Conservation (phyloP, 176 grass and related monocot species). For the Phoenix roebelenii region DNA sequence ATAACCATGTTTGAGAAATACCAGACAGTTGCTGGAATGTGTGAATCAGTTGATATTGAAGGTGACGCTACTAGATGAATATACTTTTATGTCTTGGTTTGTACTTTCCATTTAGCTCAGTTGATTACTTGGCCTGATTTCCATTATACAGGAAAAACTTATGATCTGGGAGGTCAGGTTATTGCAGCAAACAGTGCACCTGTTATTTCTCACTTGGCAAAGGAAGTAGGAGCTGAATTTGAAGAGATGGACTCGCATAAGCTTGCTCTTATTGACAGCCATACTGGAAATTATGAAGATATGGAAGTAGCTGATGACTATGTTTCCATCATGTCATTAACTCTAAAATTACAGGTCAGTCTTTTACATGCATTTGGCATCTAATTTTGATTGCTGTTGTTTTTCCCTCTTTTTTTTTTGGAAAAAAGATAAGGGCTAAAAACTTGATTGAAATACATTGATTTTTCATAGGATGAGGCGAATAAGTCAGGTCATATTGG, state of each 20-base stretch:
- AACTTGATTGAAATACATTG: not conserved
- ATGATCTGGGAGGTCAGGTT: constrained; percentile 74
- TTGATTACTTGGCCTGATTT: not conserved
- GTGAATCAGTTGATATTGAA: constrained; percentile 54
- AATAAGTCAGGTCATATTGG: constrained; percentile 36
- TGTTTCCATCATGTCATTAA: constrained; percentile 57
- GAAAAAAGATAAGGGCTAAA: constrained; percentile 6
- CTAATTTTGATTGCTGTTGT: not conserved
- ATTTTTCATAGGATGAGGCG: constrained; percentile 52
- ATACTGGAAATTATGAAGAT: constrained; percentile 41
- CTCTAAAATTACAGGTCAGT: constrained; percentile 48
- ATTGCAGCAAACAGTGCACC: constrained; percentile 81
- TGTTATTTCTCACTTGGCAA: constrained; percentile 61
- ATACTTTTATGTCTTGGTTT: constrained; percentile 2
- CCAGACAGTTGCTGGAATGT: constrained; percentile 58
- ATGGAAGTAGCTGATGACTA: constrained; percentile 72
- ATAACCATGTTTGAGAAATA: constrained; percentile 58
- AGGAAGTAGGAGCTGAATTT: constrained; percentile 62
- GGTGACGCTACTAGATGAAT: constrained; percentile 20
- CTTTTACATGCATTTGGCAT: not conserved
- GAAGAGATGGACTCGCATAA: constrained; percentile 69
- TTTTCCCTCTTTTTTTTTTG: not conserved
- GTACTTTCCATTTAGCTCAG: not conserved
- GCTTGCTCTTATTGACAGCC: constrained; percentile 62
- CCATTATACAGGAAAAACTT: constrained; percentile 37